These are phyloP conservation scores for Apiotrichum laibachii DNA, from an alignment of 1,284 basidiomycete species.

Conservation along the genomic window DNA sequence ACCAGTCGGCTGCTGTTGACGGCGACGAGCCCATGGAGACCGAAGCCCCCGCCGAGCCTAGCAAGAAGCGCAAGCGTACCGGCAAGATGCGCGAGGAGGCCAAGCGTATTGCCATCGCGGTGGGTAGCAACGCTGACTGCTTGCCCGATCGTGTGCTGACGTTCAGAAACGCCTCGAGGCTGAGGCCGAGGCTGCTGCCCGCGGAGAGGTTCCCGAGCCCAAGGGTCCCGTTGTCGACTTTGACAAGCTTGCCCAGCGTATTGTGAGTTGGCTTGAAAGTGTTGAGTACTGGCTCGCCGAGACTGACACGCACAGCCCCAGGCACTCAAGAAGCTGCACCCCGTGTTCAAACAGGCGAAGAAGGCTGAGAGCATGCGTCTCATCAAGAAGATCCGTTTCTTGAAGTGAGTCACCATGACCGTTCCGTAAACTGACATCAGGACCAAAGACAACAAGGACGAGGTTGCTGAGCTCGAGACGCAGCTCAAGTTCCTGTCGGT, in stretches of 20 bases:
- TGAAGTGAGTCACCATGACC: slow-evolving; percentile 55
- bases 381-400: slow-evolving; percentile 74
- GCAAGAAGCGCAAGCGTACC: slow-evolving; percentile 49
- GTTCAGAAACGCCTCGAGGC: not conserved
- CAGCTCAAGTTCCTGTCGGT: slow-evolving; percentile 72
- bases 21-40: not conserved
- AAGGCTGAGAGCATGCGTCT: slow-evolving; percentile 77
- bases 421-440: slow-evolving; percentile 20
- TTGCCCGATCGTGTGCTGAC: not conserved
- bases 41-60: not conserved
- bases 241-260: slow-evolving; percentile 32
- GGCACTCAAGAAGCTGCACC: slow-evolving; percentile 47
- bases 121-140: slow-evolving; percentile 10
- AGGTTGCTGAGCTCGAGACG: slow-evolving; percentile 59
- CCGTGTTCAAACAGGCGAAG: slow-evolving; percentile 67
- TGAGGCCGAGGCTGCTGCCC: not conserved
- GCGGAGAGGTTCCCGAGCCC: not conserved
- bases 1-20: not conserved
- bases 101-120: slow-evolving; percentile 39
- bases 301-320: slow-evolving; percentile 33
- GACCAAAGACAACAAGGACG: slow-evolving; percentile 50
- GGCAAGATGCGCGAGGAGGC: slow-evolving; percentile 48
- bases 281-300: not conserved
- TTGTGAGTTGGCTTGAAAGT: slow-evolving; percentile 31
- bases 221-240: slow-evolving; percentile 23